Evolutionary conservation across 108 stramenopile species (phyloP).

Genomic region (Skeletonema costatum): DNA sequence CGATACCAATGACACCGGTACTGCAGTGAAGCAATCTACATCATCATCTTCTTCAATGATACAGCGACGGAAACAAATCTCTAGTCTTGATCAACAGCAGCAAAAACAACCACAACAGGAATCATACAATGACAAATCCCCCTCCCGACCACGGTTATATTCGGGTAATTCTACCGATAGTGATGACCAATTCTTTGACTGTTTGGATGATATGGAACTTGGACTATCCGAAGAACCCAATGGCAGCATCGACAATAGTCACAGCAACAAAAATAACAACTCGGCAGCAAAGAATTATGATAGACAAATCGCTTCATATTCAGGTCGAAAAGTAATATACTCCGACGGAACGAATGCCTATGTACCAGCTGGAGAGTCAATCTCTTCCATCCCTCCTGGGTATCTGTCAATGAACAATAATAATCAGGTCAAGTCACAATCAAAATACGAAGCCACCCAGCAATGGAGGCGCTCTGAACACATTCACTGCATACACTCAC

Average conservation of each 20-base stretch:
- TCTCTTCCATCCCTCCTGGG: slow-evolving; percentile 38
- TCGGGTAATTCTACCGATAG: slow-evolving; percentile 12
- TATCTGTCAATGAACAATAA: slow-evolving; percentile 31
- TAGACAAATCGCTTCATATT: slow-evolving; percentile 40
- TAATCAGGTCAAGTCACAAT: slow-evolving; percentile 37
- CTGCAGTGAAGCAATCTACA: neutral
- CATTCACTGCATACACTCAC: slow-evolving; percentile 55
- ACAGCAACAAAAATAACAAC: neutral
- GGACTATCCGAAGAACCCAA: slow-evolving; percentile 2
- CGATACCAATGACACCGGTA: neutral
- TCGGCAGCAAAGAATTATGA: neutral
- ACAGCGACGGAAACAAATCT: slow-evolving; percentile 18
- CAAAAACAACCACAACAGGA: neutral
- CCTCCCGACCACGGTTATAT: slow-evolving; percentile 16
- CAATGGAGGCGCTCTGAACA: slow-evolving; percentile 48
- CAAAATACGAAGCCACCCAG: slow-evolving; percentile 51
- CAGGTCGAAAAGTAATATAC: slow-evolving; percentile 45
- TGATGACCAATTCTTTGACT: slow-evolving; percentile 37
- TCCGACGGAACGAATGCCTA: slow-evolving; percentile 49
- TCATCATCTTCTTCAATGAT: neutral
- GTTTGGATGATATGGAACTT: slow-evolving; percentile 36
- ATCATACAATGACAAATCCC: neutral
- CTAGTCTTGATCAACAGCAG: neutral
- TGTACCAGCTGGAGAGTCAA: slow-evolving; percentile 50
- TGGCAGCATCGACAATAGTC: neutral